Evolutionary conservation across 2,329 filamentous ascomycete species (phyloP).

Genomic region (Arachnopeziza araneosa): DNA sequence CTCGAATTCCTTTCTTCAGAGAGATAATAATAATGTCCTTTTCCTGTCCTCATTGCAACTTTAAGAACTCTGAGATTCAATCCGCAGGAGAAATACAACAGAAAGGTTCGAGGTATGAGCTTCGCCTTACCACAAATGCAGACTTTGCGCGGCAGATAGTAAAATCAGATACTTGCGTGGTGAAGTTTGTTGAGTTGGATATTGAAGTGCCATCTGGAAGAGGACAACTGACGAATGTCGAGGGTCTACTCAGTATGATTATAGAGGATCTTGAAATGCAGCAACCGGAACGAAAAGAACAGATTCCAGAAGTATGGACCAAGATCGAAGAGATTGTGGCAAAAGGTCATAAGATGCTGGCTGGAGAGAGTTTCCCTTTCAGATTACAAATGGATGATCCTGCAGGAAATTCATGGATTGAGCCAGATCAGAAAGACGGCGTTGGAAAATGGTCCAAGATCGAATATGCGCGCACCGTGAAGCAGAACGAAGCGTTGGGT

Average conservation of each 20-base stretch:
- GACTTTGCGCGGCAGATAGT: conserved; percentile 86
- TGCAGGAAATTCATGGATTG: conserved; percentile 94
- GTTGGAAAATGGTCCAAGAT: conserved; percentile 85
- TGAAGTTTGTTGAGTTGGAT: conserved; percentile 86
- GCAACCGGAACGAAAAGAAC: conserved; percentile 74
- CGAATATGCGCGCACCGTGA: conserved; percentile 75
- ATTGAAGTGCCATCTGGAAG: conserved; percentile 88
- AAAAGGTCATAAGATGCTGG: conserved; percentile 70
- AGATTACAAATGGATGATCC: conserved; percentile 83
- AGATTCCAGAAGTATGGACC: conserved; percentile 69
- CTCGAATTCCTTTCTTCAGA: conserved; percentile 92
- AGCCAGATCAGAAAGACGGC: conserved; percentile 72
- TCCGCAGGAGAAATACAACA: conserved; percentile 88
- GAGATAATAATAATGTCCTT: conserved; percentile 98
- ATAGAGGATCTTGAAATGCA: conserved; percentile 75
- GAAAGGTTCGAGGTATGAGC: conserved; percentile 76
- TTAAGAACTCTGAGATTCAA: conserved; percentile 91
- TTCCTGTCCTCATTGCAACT: conserved; percentile 80
- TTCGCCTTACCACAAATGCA: conserved; percentile 64
- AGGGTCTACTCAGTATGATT: conserved; percentile 76
- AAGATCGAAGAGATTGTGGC: conserved; percentile 74
- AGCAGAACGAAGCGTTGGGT: conserved; percentile 83
- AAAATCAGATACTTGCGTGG: conserved; percentile 81
- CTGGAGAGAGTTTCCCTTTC: conserved; percentile 77
- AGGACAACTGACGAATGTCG: conserved; percentile 88